A percentile compares a stretch with the other conserved stretches of the same genome.
Conservation (phyloP, 192 early-diverging fungal species). For the Funneliformis geosporum region DNA sequence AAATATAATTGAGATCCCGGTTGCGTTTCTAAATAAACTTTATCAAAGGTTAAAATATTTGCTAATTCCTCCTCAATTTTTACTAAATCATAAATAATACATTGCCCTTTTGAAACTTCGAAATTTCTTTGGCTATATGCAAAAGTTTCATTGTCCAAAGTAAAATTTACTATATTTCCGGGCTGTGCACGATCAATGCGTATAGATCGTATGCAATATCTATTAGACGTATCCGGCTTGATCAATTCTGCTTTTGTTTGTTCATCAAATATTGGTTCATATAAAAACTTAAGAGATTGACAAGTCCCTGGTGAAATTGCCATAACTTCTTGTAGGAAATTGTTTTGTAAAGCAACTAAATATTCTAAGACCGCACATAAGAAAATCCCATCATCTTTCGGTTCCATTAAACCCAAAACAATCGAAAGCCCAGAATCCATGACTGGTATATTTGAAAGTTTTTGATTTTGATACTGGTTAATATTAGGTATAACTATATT, state of each 20-base stretch:
- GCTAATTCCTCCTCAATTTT: slow-evolving; percentile 26
- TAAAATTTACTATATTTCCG: background rate
- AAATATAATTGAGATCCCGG: background rate
- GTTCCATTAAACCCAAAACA: slow-evolving; percentile 13
- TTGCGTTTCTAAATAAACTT: slow-evolving; percentile 5
- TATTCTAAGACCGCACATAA: slow-evolving; percentile 22
- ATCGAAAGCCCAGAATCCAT: background rate
- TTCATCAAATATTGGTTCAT: background rate
- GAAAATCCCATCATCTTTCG: slow-evolving; percentile 6
- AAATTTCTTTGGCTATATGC: slow-evolving; percentile 18
- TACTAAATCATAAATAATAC: background rate
- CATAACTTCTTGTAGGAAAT: slow-evolving; percentile 16
- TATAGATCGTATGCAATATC: background rate
- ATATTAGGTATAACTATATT: slow-evolving; percentile 11
- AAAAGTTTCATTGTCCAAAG: slow-evolving; percentile 3
- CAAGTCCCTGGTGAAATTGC: background rate
- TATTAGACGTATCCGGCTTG: background rate
- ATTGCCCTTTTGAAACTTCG: background rate
- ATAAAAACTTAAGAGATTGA: background rate
- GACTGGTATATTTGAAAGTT: background rate
- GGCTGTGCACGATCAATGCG: background rate
- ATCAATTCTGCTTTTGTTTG: too few species aligned
- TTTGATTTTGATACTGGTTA: slow-evolving; percentile 31
- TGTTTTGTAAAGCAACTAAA: slow-evolving; percentile 26
- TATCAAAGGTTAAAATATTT: background rate